Percentiles rank a stretch among this genome's conserved stretches.
Evolutionary conservation across 257 asterid genomes (phyloP).

Genomic region (Solanum medicagineum): DNA sequence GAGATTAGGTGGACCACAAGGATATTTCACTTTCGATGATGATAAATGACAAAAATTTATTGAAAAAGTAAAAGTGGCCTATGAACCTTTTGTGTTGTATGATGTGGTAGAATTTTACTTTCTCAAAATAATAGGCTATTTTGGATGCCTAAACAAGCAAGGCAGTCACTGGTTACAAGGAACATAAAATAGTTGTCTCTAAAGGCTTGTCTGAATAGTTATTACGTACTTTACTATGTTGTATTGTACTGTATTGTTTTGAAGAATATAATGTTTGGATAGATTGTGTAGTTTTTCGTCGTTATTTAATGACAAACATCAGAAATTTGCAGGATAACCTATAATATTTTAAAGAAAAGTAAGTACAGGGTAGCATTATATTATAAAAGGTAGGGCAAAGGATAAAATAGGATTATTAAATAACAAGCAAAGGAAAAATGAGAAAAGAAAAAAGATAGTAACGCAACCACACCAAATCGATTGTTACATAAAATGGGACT

Average conservation of each 20-base stretch:
- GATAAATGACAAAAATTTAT: neutral
- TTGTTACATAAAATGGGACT: neutral
- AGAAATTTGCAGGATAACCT: neutral
- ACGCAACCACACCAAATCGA: neutral
- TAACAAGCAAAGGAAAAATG: neutral
- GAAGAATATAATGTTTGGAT: neutral
- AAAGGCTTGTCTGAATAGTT: neutral
- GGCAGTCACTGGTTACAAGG: neutral
- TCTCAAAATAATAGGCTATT: neutral
- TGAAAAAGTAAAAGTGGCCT: neutral
- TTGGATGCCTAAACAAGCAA: neutral
- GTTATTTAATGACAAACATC: neutral
- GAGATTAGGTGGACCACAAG: neutral
- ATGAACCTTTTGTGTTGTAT: neutral
- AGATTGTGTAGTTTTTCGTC: neutral
- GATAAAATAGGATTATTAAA: neutral
- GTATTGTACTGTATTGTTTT: neutral
- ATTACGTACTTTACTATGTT: neutral
- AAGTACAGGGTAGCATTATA: neutral
- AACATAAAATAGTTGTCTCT: neutral
- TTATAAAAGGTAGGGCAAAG: neutral
- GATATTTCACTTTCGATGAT: neutral
- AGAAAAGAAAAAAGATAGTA: neutral
- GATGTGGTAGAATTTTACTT: neutral
- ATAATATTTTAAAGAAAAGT: neutral